These are phyloP conservation scores for Gigaspora rosea DNA, from an alignment of 192 early-diverging fungal genomes.

Conservation along the genomic window DNA sequence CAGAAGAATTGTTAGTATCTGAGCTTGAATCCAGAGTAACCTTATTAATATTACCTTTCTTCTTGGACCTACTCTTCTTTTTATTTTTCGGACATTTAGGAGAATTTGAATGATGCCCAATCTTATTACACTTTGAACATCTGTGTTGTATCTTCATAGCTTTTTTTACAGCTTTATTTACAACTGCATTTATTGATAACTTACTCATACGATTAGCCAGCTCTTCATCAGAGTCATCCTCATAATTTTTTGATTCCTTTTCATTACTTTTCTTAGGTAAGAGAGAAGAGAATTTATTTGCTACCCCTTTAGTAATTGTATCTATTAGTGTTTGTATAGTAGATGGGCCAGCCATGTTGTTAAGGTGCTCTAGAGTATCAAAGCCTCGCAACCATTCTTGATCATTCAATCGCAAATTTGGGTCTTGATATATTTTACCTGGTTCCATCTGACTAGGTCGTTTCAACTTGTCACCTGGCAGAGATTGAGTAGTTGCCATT, in stretches of 20 bases:
- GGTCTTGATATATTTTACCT: conserved; percentile 24
- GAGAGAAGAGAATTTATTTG: conserved; percentile 17
- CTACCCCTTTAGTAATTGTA: conserved; percentile 26
- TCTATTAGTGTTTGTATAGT: conserved; percentile 24
- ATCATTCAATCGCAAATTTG: conserved; percentile 27
- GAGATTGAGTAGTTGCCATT: conserved; percentile 1
- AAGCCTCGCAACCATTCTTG: conserved; percentile 16
- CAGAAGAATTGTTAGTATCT: background rate
- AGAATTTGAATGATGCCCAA: conserved; percentile 24
- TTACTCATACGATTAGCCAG: conserved; percentile 19
- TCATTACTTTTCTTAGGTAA: conserved; percentile 23
- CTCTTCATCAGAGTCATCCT: conserved; percentile 23
- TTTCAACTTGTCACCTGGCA: background rate
- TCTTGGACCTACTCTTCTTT: conserved; percentile 8
- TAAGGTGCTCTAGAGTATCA: conserved; percentile 17
- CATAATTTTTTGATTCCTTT: background rate
- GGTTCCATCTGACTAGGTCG: conserved; percentile 28
- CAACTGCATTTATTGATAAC: conserved; percentile 25
- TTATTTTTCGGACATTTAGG: conserved; percentile 10
- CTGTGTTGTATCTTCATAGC: background rate
- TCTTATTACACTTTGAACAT: conserved; percentile 5
- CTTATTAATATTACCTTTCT: conserved; percentile 18
- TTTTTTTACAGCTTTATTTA: conserved; percentile 5
- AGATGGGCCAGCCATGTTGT: conserved; percentile 13
- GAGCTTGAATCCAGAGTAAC: conserved; percentile 22